These are phyloP conservation scores for Pachysandra terminalis DNA, from an alignment of 164 flowering plant genomes.

Conservation along the genomic window DNA sequence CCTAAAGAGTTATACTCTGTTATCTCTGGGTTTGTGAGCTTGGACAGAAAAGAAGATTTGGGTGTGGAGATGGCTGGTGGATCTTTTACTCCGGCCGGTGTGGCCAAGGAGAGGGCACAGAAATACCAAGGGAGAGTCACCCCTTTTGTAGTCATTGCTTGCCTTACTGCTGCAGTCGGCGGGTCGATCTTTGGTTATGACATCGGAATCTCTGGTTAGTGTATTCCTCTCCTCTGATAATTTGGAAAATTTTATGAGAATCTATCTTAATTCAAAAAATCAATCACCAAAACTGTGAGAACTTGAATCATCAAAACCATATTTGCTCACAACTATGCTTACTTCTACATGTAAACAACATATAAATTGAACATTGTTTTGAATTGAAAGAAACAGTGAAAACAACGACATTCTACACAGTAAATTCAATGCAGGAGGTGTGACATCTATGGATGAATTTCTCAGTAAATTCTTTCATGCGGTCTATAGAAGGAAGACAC, in stretches of 20 bases:
- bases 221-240: neutral
- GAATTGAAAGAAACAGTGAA: too few species aligned
- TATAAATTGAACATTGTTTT: neutral
- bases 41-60: neutral
- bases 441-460: constrained; percentile 88
- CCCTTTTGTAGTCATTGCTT: constrained; percentile 30
- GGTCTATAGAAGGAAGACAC: constrained; percentile 49
- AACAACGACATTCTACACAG: too few species aligned
- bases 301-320: too few species aligned
- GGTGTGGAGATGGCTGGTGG: constrained; percentile 33
- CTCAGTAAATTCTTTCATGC: constrained; percentile 60
- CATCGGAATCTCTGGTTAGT: constrained; percentile 35
- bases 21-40: neutral
- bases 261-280: neutral
- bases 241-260: neutral
- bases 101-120: constrained; percentile 35
- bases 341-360: neutral
- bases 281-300: neutral
- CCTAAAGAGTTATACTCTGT: neutral
- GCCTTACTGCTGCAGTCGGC: constrained; percentile 33
- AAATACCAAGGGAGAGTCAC: constrained; percentile 33
- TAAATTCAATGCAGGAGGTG: constrained; percentile 78
- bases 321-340: neutral
- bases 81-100: constrained; percentile 32
- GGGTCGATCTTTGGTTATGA: constrained; percentile 39